Evolutionary conservation across 768 basidiomycete genomes (phyloP).

Genomic region (Panellus pusillus): DNA sequence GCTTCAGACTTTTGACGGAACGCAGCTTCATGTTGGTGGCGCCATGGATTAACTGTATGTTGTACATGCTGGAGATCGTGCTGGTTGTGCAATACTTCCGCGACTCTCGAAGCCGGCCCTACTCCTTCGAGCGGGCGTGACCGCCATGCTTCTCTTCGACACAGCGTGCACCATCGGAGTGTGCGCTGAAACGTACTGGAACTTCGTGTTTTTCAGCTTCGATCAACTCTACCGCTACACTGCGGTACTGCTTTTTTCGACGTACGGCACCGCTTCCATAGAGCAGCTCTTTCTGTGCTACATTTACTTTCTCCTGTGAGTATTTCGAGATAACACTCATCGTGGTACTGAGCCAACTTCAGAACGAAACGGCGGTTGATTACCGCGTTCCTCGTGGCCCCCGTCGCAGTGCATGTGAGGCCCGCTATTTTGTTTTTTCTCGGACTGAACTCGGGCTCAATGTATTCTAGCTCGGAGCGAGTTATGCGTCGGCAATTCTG

Average conservation of each 20-base stretch:
- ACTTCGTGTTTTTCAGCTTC: neutral
- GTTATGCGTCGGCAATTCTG: constrained; percentile 7
- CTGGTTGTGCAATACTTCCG: neutral
- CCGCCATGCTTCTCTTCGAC: neutral
- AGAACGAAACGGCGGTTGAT: constrained; percentile 4
- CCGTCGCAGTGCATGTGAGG: constrained; percentile 6
- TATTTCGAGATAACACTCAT: neutral
- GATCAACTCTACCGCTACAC: neutral
- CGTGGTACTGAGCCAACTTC: neutral
- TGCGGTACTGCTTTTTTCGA: neutral
- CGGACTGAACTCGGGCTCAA: neutral
- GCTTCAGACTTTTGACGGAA: neutral
- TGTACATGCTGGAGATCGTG: constrained; percentile 9
- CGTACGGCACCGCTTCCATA: constrained; percentile 8
- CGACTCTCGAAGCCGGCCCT: neutral
- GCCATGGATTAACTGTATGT: constrained; percentile 11
- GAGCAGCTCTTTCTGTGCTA: constrained; percentile 10
- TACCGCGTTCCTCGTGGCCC: neutral
- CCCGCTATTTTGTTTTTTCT: neutral
- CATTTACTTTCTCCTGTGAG: constrained; percentile 9
- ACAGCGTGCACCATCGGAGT: neutral
- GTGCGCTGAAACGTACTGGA: neutral
- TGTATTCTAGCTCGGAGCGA: neutral
- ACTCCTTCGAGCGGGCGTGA: neutral
- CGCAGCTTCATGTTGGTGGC: neutral